Conservation (phyloP, 208 protist species). For the Novymonas esmeraldas region DNA sequence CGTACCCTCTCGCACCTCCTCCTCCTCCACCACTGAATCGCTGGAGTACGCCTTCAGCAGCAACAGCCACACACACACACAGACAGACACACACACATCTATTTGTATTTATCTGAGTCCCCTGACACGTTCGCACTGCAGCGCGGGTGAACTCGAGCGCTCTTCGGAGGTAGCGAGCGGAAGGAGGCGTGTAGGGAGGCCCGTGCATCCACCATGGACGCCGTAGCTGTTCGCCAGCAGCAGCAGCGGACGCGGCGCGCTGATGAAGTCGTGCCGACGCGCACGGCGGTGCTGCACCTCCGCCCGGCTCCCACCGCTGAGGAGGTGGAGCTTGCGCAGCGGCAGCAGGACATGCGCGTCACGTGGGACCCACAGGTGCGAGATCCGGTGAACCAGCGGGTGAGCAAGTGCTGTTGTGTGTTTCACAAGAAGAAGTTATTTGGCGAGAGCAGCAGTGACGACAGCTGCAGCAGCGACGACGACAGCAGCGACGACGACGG, state of each 20-base stretch:
- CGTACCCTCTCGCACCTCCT: too few species aligned
- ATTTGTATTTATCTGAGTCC: not conserved
- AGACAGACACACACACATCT: not conserved
- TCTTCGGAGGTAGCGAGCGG: too few species aligned
- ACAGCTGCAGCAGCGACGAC: conserved; percentile 40
- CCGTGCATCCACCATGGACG: conserved; percentile 29
- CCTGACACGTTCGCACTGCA: too few species aligned
- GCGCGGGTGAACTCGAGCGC: too few species aligned
- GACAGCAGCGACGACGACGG: conserved; percentile 21
- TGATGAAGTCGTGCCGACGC: conserved; percentile 23
- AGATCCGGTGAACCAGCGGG: conserved; percentile 69
- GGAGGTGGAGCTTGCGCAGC: conserved; percentile 23
- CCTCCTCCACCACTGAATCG: too few species aligned
- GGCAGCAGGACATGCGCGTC: conserved; percentile 35
- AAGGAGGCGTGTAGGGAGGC: too few species aligned
- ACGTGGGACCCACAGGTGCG: conserved; percentile 59
- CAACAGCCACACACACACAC: too few species aligned
- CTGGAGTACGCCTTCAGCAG: too few species aligned
- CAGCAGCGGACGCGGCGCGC: not conserved
- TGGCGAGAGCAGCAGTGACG: conserved; percentile 80
- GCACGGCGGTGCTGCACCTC: conserved; percentile 34
- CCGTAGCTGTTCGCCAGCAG: conserved; percentile 11
- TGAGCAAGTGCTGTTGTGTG: conserved; percentile 87
- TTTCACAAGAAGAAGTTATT: conserved; percentile 92
- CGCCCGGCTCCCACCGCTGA: conserved; percentile 23